Conservation (phyloP, 805 yeast species). For the Blastobotrys chiropterorum region DNA sequence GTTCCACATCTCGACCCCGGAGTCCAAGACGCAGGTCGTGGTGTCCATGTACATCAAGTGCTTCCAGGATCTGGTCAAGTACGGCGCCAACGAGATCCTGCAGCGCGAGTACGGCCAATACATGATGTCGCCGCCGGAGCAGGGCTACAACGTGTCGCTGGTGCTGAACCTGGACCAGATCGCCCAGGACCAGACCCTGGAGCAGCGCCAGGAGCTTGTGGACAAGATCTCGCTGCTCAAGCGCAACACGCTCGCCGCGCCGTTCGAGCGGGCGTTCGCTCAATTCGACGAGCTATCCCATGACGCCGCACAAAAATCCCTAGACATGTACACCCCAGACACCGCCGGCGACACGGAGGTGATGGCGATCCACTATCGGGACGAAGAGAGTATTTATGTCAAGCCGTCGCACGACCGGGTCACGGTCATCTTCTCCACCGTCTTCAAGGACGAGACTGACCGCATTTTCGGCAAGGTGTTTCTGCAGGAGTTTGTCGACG, state of each 20-base stretch:
- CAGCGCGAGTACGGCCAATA: conserved; percentile 48
- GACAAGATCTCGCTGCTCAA: conserved; percentile 67
- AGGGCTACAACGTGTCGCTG: conserved; percentile 76
- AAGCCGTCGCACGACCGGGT: conserved; percentile 93
- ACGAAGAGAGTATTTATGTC: conserved; percentile 84
- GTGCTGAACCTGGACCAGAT: conserved; percentile 52
- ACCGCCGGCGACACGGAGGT: conserved; percentile 45
- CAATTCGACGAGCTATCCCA: conserved; percentile 62
- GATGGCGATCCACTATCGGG: conserved; percentile 76
- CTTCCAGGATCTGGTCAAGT: conserved; percentile 63
- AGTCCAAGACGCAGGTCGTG: conserved; percentile 55
- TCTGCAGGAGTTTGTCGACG: conserved; percentile 78
- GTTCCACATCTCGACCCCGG: conserved; percentile 87
- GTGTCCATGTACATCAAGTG: conserved; percentile 71
- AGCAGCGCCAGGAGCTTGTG: conserved; percentile 49
- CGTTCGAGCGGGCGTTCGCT: conserved; percentile 79
- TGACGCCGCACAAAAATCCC: conserved; percentile 31
- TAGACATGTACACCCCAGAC: conserved; percentile 37
- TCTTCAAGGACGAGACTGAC: conserved; percentile 95
- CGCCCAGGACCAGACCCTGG: conserved; percentile 32
- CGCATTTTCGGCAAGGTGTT: conserved; percentile 40
- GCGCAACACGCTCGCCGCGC: conserved; percentile 85
- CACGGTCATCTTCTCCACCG: conserved; percentile 90
- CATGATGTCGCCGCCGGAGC: conserved; percentile 48
- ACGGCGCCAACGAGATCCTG: conserved; percentile 43